These are phyloP conservation scores for Leishmania tropica DNA, from an alignment of 208 protist species.

Conservation along the genomic window DNA sequence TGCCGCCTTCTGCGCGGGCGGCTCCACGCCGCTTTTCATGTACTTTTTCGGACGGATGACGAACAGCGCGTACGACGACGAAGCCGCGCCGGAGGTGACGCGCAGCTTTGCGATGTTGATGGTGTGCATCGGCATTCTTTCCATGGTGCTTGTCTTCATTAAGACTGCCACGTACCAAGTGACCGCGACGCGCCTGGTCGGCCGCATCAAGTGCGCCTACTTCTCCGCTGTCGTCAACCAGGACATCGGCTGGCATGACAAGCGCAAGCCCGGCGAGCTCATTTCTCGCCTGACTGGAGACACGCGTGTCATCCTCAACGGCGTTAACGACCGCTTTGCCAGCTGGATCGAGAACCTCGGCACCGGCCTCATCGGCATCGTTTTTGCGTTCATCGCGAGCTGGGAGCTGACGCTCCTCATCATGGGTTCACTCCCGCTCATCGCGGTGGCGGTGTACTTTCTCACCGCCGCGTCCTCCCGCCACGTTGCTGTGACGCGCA, in stretches of 20 bases:
- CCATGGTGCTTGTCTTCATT: constrained; percentile 54
- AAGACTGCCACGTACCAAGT: constrained; percentile 50
- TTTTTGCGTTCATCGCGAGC: constrained; percentile 71
- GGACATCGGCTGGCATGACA: constrained; percentile 87
- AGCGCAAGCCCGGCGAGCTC: constrained; percentile 65
- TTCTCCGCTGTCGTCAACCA: constrained; percentile 71
- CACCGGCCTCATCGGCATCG: constrained; percentile 80
- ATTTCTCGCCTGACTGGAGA: constrained; percentile 77
- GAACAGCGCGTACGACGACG: constrained; percentile 56
- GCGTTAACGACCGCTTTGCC: constrained; percentile 86
- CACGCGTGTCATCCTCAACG: constrained; percentile 79
- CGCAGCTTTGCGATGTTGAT: constrained; percentile 65
- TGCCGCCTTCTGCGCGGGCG: constrained; percentile 60
- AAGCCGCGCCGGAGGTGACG: constrained; percentile 43
- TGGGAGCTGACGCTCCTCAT: constrained; percentile 85
- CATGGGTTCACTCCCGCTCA: constrained; percentile 64
- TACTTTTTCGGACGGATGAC: constrained; percentile 81
- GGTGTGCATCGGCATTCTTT: constrained; percentile 41
- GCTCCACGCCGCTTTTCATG: constrained; percentile 71
- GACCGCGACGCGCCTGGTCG: constrained; percentile 48
- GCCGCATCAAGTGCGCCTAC: constrained; percentile 47
- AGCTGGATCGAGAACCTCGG: constrained; percentile 63
- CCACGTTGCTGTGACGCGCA: constrained; percentile 51
- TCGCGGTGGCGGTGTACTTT: constrained; percentile 47
- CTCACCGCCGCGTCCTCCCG: constrained; percentile 50